Percentiles rank a stretch among this genome's conserved stretches.
Evolutionary conservation across 2,329 filamentous ascomycete genomes (phyloP).

Genomic region (Pseudocercospora crystallina): DNA sequence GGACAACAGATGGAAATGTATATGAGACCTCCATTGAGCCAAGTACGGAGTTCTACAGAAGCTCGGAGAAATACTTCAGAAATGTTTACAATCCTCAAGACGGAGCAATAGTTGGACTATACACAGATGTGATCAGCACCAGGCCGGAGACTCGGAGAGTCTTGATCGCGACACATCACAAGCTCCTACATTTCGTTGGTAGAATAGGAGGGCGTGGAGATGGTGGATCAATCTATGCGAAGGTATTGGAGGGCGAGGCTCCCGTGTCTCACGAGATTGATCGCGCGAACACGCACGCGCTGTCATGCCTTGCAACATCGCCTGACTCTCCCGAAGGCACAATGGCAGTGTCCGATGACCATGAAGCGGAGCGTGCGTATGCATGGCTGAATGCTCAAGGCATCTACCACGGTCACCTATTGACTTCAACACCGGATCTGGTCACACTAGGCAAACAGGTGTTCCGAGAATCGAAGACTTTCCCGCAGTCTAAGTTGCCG

Average conservation of each 20-base stretch:
- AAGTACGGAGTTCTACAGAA: slow-evolving; percentile 88
- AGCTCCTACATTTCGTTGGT: slow-evolving; percentile 78
- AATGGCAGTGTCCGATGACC: slow-evolving; percentile 21
- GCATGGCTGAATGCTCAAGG: slow-evolving; percentile 90
- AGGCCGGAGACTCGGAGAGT: slow-evolving; percentile 72
- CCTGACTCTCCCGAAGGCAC: slow-evolving; percentile 64
- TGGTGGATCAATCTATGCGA: slow-evolving; percentile 79
- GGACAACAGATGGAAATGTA: slow-evolving; percentile 88
- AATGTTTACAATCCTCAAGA: slow-evolving; percentile 79
- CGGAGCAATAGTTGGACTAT: slow-evolving; percentile 80
- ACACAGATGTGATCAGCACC: slow-evolving; percentile 72
- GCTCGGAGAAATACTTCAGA: slow-evolving; percentile 91
- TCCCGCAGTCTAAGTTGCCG: slow-evolving; percentile 72
- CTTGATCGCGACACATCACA: slow-evolving; percentile 74
- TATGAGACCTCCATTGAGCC: slow-evolving; percentile 96
- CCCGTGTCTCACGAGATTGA: slow-evolving; percentile 73
- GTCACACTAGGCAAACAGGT: slow-evolving; percentile 70
- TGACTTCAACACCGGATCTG: slow-evolving; percentile 55
- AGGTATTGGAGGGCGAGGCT: slow-evolving; percentile 82
- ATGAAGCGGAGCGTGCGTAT: slow-evolving; percentile 65
- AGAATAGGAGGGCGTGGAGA: slow-evolving; percentile 69
- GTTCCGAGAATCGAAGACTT: slow-evolving; percentile 74
- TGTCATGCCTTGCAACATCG: slow-evolving; percentile 71
- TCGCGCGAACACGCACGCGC: slow-evolving; percentile 57
- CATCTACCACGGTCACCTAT: slow-evolving; percentile 80